phyloP scores from a whole-genome alignment of 768 basidiomycete genomes.

The Naematelia encephala region DNA sequence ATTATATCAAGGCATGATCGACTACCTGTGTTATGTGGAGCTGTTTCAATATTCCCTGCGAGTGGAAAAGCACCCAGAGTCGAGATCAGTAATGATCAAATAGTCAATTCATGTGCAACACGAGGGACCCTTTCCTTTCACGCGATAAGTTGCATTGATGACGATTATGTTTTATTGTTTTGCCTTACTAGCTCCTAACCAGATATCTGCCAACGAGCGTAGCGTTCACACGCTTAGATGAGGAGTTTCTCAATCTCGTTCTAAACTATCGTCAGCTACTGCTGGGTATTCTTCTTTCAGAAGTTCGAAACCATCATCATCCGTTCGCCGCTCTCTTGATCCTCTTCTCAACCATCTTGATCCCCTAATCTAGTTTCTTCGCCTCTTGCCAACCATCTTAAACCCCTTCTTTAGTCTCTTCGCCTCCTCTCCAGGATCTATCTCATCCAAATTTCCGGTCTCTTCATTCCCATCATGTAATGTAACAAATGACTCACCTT shows the following conservation, averaged over 20 bases:
- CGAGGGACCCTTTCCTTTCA: too few relatives aligned
- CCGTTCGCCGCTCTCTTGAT: too few relatives aligned
- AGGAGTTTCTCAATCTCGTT: constrained; percentile 53
- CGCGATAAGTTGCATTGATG: not conserved
- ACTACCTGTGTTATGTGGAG: too few relatives aligned
- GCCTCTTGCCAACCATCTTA: not conserved
- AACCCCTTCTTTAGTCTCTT: not conserved
- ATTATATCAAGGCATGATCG: too few relatives aligned
- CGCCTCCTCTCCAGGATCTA: not conserved
- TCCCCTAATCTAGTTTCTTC: too few relatives aligned
- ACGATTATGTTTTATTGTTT: not conserved
- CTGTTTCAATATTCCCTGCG: too few relatives aligned
- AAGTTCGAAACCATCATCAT: too few relatives aligned
- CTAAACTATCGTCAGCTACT: constrained; percentile 14
- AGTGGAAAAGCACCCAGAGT: too few relatives aligned
- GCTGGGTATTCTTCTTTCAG: not conserved
- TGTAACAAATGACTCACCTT: constrained; percentile 55
- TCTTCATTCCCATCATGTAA: not conserved
- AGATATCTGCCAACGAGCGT: not conserved
- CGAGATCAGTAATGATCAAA: too few relatives aligned
- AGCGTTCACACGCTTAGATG: constrained; percentile 41
- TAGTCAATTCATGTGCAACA: too few relatives aligned
- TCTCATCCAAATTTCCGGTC: not conserved
- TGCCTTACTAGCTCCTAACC: not conserved
- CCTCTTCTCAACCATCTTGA: too few relatives aligned